phyloP scores from a whole-genome alignment of 2,329 filamentous ascomycete genomes.

The Aspergillus brasiliensis region DNA sequence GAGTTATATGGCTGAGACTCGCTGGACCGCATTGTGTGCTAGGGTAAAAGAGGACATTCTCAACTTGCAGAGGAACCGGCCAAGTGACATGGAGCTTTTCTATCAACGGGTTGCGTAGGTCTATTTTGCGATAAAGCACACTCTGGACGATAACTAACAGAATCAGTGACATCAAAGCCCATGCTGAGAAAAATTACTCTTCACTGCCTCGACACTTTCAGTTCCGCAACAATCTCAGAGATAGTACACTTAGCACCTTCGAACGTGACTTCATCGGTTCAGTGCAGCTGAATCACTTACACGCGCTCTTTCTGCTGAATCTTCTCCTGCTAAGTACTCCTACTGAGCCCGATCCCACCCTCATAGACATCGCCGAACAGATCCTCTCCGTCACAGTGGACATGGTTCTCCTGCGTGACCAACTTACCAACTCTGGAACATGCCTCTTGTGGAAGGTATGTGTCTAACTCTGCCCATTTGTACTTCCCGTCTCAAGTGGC shows the following conservation, averaged over 20 bases:
- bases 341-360: constrained; percentile 26
- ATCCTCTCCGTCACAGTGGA: constrained; percentile 32
- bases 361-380: constrained; percentile 29
- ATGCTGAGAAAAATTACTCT: constrained; percentile 26
- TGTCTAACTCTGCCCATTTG: neutral
- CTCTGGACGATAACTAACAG: too few species aligned
- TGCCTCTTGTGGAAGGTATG: constrained; percentile 31
- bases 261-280: constrained; percentile 29
- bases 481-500: too few species aligned
- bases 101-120: too few species aligned
- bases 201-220: constrained; percentile 26
- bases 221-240: constrained; percentile 24
- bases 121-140: too few species aligned
- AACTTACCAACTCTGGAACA: constrained; percentile 30
- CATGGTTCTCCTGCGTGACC: constrained; percentile 29
- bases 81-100: constrained; percentile 16
- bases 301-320: constrained; percentile 30
- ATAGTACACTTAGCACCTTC: constrained; percentile 24
- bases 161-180: constrained; percentile 21
- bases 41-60: constrained; percentile 31
- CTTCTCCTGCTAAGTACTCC: constrained; percentile 26
- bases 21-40: constrained; percentile 32
- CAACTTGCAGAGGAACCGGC: constrained; percentile 24
- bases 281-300: constrained; percentile 29
- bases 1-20: constrained; percentile 29